Evolutionary conservation across 441 rosid genomes (phyloP), one percentile per base, ranked within the genome.

Genomic region (Pelargonium citronellum): DNA sequence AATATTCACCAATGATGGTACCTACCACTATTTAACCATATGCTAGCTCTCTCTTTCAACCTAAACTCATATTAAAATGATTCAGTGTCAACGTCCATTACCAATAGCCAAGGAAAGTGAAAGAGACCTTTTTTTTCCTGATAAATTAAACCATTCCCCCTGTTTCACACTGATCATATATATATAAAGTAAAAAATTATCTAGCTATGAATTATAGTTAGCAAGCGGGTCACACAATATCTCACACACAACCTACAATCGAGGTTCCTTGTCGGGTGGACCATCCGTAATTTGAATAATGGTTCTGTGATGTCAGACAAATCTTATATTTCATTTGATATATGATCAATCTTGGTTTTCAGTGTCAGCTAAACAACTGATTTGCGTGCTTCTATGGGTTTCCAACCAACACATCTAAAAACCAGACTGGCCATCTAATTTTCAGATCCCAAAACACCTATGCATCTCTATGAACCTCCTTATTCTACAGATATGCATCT

Each of bases 311-410:
- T 80, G 81, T 83, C 80, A 79, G 65, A 20, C 69, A 44, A 39
- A 70, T 43, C 5, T 61, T 68, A 69, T 67, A 16, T 12, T 34
- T 66, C 30, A 71, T 67, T 30, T 55, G 10, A 7, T 57, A 30
- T 46, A 43, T 37, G 41, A 4, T 64, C 39, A 17, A 60, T 24
- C 64, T 13, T 41, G 58, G 41, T 73, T 79, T 72, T 70, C 79
- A 80, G 83, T 74, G 79, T 86, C 87, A 76, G 96, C 84, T 84
- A 79, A 89, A 86, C 89, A 84, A 73, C 85, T 80, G 83, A 82
- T 80, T 85, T 84, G 80, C 91, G 86, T 90, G 81, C 74, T 83
- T 74, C 71, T 44, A 64, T 75, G 80, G 78, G 86, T 86, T 83
- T 84, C 80, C 69, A 82, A 84, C 88, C 84, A 75, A 80, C 69